Evolutionary conservation across 2,329 filamentous ascomycete genomes (phyloP).

Genomic region (Elsinoe perseae): DNA sequence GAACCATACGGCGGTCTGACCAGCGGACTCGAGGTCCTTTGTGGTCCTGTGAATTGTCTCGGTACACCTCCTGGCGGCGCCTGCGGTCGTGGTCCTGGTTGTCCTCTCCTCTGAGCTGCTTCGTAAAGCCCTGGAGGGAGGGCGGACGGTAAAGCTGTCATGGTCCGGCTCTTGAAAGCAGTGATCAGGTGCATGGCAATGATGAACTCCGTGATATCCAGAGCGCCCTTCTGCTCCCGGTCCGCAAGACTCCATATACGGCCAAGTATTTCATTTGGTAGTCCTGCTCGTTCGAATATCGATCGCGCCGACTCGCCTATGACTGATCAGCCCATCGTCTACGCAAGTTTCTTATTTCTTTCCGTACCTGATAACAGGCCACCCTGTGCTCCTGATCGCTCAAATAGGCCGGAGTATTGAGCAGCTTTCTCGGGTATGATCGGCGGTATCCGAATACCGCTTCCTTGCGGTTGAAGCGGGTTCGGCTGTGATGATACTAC

Average conservation of each 20-base stretch:
- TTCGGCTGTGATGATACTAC: conserved; percentile 28
- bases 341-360: not conserved
- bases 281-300: conserved; percentile 87
- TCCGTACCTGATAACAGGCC: conserved; percentile 61
- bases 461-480: conserved; percentile 35
- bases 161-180: conserved; percentile 75
- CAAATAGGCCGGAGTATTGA: conserved; percentile 84
- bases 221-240: conserved; percentile 79
- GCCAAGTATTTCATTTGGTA: conserved; percentile 86
- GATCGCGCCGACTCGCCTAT: conserved; percentile 76
- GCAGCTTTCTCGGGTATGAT: conserved; percentile 79
- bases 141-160: conserved; percentile 70
- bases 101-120: conserved; percentile 66
- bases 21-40: conserved; percentile 54
- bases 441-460: conserved; percentile 71
- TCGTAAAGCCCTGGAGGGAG: conserved; percentile 85
- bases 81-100: conserved; percentile 39
- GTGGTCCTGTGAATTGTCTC: conserved; percentile 69
- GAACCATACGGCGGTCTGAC: conserved; percentile 42
- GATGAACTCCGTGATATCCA: conserved; percentile 86
- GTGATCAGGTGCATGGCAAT: conserved; percentile 97
- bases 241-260: conserved; percentile 94
- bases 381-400: conserved; percentile 72
- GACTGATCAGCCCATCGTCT: conserved; percentile 17
- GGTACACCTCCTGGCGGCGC: conserved; percentile 54